Evolutionary conservation across 306 rosid genomes (phyloP).

Genomic region (Macrotyloma uniflorum): DNA sequence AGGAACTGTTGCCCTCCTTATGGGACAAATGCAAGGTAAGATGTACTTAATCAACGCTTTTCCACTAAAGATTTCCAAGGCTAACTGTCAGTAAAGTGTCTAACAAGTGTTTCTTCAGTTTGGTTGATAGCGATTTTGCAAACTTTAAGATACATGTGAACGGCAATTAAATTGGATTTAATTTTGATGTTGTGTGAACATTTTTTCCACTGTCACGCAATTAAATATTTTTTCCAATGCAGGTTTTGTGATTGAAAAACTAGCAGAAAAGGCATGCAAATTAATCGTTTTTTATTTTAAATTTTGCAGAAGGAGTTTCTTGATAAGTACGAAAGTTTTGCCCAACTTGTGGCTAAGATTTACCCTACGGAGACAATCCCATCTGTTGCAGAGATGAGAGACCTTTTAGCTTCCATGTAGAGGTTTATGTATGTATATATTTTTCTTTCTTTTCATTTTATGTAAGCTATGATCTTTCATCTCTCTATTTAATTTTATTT

Average conservation of each 20-base stretch:
- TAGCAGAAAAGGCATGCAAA: neutral
- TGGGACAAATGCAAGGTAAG: conserved; percentile 99
- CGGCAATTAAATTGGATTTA: neutral
- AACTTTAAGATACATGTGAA: neutral
- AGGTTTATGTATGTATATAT: conserved; percentile 25
- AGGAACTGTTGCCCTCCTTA: conserved; percentile 89
- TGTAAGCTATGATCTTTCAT: conserved; percentile 35
- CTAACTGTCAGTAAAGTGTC: conserved; percentile 17
- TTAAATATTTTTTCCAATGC: neutral
- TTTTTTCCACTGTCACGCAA: neutral
- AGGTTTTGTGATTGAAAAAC: conserved; percentile 2
- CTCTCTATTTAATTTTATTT: conserved; percentile 50
- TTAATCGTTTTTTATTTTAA: conserved; percentile 35
- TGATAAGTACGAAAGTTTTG: conserved; percentile 92
- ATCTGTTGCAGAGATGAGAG: conserved; percentile 78
- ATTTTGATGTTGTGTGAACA: neutral
- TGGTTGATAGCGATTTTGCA: neutral
- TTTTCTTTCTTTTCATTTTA: conserved; percentile 26
- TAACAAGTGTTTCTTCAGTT: conserved; percentile 1
- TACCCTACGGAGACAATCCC: conserved; percentile 78
- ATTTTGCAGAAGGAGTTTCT: conserved; percentile 90
- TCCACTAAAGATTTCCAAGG: conserved; percentile 4
- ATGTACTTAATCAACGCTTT: neutral
- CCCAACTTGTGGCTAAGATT: conserved; percentile 83
- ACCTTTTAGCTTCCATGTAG: conserved; percentile 79